Conservation (phyloP, 169 alveolate genomes). For the Cystoisospora suis region DNA sequence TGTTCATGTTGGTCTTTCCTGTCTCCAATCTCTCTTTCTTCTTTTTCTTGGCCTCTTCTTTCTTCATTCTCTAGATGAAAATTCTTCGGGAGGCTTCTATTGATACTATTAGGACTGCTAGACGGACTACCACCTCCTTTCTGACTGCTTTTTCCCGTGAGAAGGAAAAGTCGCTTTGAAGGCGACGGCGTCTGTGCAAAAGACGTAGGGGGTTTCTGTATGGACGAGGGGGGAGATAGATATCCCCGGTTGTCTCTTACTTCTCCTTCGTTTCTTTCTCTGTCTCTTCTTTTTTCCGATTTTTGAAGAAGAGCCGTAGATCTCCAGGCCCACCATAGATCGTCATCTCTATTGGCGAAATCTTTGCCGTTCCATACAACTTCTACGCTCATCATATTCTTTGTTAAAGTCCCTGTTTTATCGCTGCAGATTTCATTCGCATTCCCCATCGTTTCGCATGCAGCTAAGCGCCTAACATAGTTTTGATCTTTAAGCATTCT, state of each 20-base stretch:
- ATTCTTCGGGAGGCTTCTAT: too few relatives aligned
- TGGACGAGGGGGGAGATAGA: too few relatives aligned
- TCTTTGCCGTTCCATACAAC: constrained; percentile 42
- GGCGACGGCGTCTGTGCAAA: too few relatives aligned
- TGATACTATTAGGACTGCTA: too few relatives aligned
- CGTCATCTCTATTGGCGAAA: background rate
- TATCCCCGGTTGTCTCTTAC: too few relatives aligned
- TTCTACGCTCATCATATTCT: constrained; percentile 84
- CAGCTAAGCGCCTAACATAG: constrained; percentile 75
- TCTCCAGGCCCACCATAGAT: background rate
- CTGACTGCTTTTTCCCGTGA: too few relatives aligned
- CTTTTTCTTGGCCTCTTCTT: background rate
- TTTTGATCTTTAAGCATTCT: constrained; percentile 81
- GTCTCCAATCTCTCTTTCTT: background rate
- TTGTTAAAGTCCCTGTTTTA: constrained; percentile 92
- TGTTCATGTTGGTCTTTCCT: background rate
- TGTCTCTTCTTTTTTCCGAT: background rate
- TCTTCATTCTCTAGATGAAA: background rate
- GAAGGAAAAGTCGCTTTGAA: too few relatives aligned
- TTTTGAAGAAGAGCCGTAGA: background rate
- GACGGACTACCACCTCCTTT: too few relatives aligned
- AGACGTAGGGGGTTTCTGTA: too few relatives aligned
- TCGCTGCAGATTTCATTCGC: constrained; percentile 90
- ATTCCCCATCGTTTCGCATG: constrained; percentile 95
- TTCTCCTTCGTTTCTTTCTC: background rate